phyloP scores from a whole-genome alignment of 371 early-diverging fungal species.

The Mortierella sp. region DNA sequence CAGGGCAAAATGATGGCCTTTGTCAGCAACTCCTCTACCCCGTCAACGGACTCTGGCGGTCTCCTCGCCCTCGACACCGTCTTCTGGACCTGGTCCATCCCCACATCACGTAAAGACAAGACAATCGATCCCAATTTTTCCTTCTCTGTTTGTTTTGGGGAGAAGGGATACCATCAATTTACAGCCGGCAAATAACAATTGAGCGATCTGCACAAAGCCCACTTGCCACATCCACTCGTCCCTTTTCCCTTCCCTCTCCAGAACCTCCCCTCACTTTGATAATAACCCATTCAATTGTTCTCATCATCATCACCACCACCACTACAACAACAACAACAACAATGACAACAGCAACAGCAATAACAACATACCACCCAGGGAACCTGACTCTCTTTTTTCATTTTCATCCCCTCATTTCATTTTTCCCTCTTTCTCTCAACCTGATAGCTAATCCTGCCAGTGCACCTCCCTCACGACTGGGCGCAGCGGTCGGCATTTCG shows the following conservation, averaged over 20 bases:
- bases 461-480: conserved; percentile 32
- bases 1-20: conserved; percentile 46
- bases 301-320: too few relatives aligned
- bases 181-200: background rate
- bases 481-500: conserved; percentile 45
- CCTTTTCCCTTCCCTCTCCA: background rate
- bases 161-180: background rate
- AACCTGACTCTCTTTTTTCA: background rate
- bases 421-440: background rate
- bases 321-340: too few relatives aligned
- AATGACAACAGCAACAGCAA: background rate
- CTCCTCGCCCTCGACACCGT: conserved; percentile 37
- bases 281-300: background rate
- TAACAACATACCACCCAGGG: background rate
- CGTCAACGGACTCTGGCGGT: conserved; percentile 6
- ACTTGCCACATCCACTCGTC: background rate
- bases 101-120: conserved; percentile 38
- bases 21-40: conserved; percentile 35
- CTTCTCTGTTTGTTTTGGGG: background rate
- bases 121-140: background rate
- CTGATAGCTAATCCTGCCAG: conserved; percentile 23
- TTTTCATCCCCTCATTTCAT: background rate
- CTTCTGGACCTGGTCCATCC: conserved; percentile 55
- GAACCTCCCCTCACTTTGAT: too few relatives aligned
- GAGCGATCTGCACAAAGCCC: conserved; percentile 1